Evolutionary conservation across 805 yeast genomes (phyloP).

Genomic region (Debaryomyces hansenii): DNA sequence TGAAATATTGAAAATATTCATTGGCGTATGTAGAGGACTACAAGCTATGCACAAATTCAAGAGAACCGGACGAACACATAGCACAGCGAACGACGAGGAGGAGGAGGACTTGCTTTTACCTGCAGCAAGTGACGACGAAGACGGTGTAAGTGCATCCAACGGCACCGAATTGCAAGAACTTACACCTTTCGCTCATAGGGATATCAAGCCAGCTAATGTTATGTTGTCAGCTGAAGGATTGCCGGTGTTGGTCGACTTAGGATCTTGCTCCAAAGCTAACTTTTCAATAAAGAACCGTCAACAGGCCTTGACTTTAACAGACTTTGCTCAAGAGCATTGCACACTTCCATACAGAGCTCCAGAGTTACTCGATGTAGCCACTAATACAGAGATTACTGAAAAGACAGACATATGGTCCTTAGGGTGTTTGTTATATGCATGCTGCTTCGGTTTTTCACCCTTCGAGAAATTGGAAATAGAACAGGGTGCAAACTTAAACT

Average conservation of each 20-base stretch:
- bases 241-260: conserved; percentile 83
- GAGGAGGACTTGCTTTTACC: conserved; percentile 24
- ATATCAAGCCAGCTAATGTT: conserved; percentile 85
- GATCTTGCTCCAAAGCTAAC: conserved; percentile 71
- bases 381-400: conserved; percentile 66
- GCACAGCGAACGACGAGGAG: conserved; percentile 17
- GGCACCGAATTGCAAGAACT: conserved; percentile 55
- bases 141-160: conserved; percentile 14
- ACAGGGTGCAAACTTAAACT: conserved; percentile 76
- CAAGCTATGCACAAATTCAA: conserved; percentile 72
- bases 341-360: conserved; percentile 90
- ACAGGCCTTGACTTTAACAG: conserved; percentile 75
- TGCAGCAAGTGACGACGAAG: conserved; percentile 25
- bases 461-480: conserved; percentile 81
- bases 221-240: conserved; percentile 73
- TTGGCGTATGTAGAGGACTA: conserved; percentile 74
- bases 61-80: conserved; percentile 11
- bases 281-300: conserved; percentile 55
- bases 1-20: conserved; percentile 61
- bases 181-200: conserved; percentile 79
- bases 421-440: conserved; percentile 79
- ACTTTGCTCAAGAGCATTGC: conserved; percentile 80
- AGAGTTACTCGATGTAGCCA: conserved; percentile 75
- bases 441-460: conserved; percentile 80
- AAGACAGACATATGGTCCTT: conserved; percentile 88